Evolutionary conservation across 2,329 filamentous ascomycete genomes (phyloP).

Genomic region (Plenodomus lindquistii): DNA sequence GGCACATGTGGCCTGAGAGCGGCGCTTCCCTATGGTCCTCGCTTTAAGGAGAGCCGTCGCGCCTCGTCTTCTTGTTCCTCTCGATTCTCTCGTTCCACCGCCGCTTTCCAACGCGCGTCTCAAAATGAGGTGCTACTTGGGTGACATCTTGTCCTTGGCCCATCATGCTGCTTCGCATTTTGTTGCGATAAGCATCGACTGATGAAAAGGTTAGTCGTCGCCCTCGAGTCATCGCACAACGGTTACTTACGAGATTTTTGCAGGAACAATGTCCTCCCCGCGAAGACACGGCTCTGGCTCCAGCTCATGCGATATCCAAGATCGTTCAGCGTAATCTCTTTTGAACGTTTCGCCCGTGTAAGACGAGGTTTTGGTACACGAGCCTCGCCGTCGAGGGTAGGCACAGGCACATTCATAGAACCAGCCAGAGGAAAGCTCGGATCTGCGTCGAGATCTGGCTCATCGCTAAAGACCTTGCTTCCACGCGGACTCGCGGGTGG

Average conservation of each 20-base stretch:
- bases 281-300: conserved; percentile 91
- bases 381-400: conserved; percentile 69
- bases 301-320: conserved; percentile 94
- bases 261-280: conserved; percentile 81
- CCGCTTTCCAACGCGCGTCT: conserved; percentile 84
- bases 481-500: conserved; percentile 76
- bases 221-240: background rate
- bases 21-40: background rate
- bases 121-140: conserved; percentile 79
- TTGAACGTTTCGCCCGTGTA: conserved; percentile 69
- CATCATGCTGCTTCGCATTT: conserved; percentile 82
- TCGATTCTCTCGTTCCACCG: conserved; percentile 55
- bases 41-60: conserved; percentile 45
- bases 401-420: conserved; percentile 53
- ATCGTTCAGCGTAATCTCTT: conserved; percentile 91
- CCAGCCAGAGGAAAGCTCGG: conserved; percentile 47
- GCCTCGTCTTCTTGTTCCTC: conserved; percentile 45
- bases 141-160: conserved; percentile 75
- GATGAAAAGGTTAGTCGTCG: conserved; percentile 29
- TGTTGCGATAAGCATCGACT: conserved; percentile 95
- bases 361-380: conserved; percentile 77
- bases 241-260: conserved; percentile 83
- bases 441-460: conserved; percentile 50
- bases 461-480: conserved; percentile 74
- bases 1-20: conserved; percentile 17